phyloP scores from a whole-genome alignment of 169 alveolate species.

The Cryptosporidium ubiquitum region DNA sequence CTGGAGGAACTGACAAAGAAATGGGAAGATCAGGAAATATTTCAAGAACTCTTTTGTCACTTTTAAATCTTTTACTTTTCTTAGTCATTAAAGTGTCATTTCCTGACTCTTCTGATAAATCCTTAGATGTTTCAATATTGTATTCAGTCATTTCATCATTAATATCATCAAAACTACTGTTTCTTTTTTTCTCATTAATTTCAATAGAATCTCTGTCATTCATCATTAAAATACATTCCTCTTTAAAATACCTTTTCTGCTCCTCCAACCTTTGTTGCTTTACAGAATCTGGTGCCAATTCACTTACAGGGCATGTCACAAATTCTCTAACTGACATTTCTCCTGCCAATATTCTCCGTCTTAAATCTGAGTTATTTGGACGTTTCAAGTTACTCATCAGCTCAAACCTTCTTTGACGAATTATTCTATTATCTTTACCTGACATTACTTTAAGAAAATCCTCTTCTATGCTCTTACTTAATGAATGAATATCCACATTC shows the following conservation, averaged over 20 bases:
- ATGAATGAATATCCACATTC: slow-evolving; percentile 17
- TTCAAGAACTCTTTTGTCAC: background rate
- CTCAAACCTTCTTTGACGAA: slow-evolving; percentile 68
- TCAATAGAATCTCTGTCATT: slow-evolving; percentile 1
- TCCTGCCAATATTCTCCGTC: slow-evolving; percentile 52
- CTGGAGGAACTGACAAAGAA: slow-evolving; percentile 22
- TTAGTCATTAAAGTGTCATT: background rate
- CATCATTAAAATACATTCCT: slow-evolving; percentile 51
- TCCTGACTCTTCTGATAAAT: slow-evolving; percentile 2
- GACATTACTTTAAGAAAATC: slow-evolving; percentile 26
- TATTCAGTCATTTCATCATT: slow-evolving; percentile 2
- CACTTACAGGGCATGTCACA: slow-evolving; percentile 68
- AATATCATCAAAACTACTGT: slow-evolving; percentile 20
- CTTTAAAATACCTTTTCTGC: slow-evolving; percentile 46
- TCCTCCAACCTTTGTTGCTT: slow-evolving; percentile 54
- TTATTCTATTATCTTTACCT: slow-evolving; percentile 34
- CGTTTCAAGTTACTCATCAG: slow-evolving; percentile 57
- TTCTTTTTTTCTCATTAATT: slow-evolving; percentile 15
- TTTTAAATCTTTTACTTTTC: background rate
- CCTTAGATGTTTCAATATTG: background rate
- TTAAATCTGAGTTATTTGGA: slow-evolving; percentile 30
- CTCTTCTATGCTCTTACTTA: slow-evolving; percentile 47
- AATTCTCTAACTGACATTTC: slow-evolving; percentile 62
- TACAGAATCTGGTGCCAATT: slow-evolving; percentile 67
- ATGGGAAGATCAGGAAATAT: slow-evolving; percentile 23